Evolutionary conservation across 352 stramenopile species (phyloP), one percentile per base, ranked within the genome.

Genomic region (Globisporangium heterothallicum): DNA sequence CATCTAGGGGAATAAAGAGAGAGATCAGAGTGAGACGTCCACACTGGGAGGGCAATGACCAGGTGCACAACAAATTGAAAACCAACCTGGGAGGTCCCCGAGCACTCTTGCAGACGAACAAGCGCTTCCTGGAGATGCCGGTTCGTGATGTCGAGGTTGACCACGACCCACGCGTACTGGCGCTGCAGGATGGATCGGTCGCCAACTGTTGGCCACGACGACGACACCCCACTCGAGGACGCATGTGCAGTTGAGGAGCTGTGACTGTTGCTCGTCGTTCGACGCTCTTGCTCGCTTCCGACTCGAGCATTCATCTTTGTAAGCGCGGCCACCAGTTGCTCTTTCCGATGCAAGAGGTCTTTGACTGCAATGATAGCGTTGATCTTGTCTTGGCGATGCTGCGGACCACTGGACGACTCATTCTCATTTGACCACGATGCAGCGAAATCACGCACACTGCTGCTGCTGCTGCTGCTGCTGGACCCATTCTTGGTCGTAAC

Each of bases 111-210:
- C n/a, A 93, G 72, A 36, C 54, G 68, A 14, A 85, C 50, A 29
- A 93, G 54, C 12, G 77, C 79, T 14, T 66, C 52, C 45, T 74
- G 67, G 22, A 93, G 58, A 26, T 74, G 60, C 14, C 58, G 49
- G 41, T 93, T 91, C 9, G 79, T 93, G 26, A 63, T 51, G 19
- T 88, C 64, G 32, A 93, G 48, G 48, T 91, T 91, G 27, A 69
- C 58, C 49, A 72, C 48, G 6, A 93, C 61, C 82, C 82, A 91
- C 8, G 72, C 65, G 46, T 84, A 79, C 35, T 88, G 78, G 9
- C 71, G 68, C 48, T 83, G 72, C 25, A 86, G 58, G 22, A 72
- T 35, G n/a, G 42, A 49, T 36, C 60, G 66, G 29, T 73, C 71
- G 21, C 42, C 49, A 2, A 53, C 43, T 18, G 53, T 59, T 14